These are phyloP conservation scores for Piper betle DNA, from an alignment of 164 flowering plant genomes.

Conservation along the genomic window DNA sequence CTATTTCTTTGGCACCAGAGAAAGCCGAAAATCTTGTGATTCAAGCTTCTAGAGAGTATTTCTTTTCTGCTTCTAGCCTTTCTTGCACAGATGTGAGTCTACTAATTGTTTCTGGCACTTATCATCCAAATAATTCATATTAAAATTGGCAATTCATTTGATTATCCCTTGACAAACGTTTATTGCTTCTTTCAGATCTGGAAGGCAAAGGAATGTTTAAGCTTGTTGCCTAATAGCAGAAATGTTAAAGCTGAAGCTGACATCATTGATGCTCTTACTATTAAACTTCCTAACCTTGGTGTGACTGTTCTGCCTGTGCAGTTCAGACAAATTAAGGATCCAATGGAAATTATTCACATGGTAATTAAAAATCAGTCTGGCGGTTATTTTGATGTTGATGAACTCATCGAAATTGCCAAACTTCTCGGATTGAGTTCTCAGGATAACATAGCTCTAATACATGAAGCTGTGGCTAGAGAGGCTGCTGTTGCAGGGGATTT, in stretches of 20 bases:
- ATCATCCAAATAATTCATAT: not conserved
- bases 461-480: conserved; percentile 97
- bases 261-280: conserved; percentile 74
- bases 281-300: conserved; percentile 84
- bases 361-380: conserved; percentile 76
- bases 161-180: not conserved
- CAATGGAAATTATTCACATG: conserved; percentile 84
- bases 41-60: conserved; percentile 92
- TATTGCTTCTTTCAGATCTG: conserved; percentile 49
- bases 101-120: not conserved
- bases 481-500: conserved; percentile 96
- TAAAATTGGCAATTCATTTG: not conserved
- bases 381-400: conserved; percentile 85
- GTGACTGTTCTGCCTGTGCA: conserved; percentile 88
- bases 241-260: conserved; percentile 73
- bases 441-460: conserved; percentile 68
- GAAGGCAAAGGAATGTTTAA: conserved; percentile 96
- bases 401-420: conserved; percentile 74
- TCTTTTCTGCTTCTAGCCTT: conserved; percentile 92
- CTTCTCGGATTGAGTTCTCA: conserved; percentile 83
- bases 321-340: conserved; percentile 80
- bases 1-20: conserved; percentile 58
- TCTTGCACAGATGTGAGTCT: conserved; percentile 71
- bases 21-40: conserved; percentile 88
- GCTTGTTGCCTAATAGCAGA: conserved; percentile 65